phyloP scores from a whole-genome alignment of 2,329 filamentous ascomycete species.

The Hymenoscyphus albidus region DNA sequence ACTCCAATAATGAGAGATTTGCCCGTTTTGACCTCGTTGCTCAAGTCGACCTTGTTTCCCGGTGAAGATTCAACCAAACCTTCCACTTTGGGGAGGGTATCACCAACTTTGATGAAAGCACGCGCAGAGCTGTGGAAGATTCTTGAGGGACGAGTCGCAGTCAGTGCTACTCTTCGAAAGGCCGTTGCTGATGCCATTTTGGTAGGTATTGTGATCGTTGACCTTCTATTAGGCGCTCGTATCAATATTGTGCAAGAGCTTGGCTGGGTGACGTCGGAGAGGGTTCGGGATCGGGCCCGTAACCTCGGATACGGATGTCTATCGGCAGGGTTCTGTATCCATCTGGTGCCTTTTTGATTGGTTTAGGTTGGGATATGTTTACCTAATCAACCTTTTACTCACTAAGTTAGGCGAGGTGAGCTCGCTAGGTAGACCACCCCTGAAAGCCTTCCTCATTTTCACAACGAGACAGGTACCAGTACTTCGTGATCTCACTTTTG shows the following conservation, averaged over 20 bases:
- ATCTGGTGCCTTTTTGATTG: no score
- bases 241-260: no score
- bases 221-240: background rate
- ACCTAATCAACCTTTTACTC: no score
- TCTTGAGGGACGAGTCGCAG: slow-evolving; percentile 18
- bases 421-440: no score
- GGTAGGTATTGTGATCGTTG: background rate
- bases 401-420: no score
- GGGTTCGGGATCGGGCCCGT: no score
- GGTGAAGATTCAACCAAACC: slow-evolving; percentile 73
- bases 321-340: no score
- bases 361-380: no score
- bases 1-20: slow-evolving; percentile 83
- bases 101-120: slow-evolving; percentile 69
- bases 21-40: slow-evolving; percentile 63
- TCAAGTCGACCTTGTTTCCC: slow-evolving; percentile 82
- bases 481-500: background rate
- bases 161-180: slow-evolving; percentile 24
- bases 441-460: background rate
- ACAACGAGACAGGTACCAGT: background rate
- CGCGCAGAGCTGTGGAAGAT: slow-evolving; percentile 62
- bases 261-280: no score
- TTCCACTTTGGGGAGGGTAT: slow-evolving; percentile 71
- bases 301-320: no score
- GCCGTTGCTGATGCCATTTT: slow-evolving; percentile 28